Percentiles rank a stretch among this genome's conserved stretches.
phyloP scores from a whole-genome alignment of 2,329 filamentous ascomycete species.

The Hymenoscyphus albidus region DNA sequence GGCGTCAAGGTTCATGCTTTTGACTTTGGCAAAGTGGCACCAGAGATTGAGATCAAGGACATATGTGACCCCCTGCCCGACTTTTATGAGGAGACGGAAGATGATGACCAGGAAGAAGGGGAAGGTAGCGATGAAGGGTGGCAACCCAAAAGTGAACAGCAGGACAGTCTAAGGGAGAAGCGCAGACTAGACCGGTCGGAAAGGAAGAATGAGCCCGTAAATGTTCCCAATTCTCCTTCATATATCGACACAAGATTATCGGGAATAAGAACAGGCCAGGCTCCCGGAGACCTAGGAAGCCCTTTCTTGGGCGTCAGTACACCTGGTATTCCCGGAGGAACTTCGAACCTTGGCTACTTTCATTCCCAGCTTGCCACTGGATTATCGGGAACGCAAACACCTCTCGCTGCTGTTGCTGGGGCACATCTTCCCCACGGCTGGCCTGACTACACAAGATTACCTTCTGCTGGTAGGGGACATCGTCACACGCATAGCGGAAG shows the following conservation, averaged over 20 bases:
- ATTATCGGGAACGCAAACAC: constrained; percentile 72
- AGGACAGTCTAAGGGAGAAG: constrained; percentile 34
- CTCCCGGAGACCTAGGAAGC: constrained; percentile 45
- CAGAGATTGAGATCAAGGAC: constrained; percentile 89
- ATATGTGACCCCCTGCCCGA: constrained; percentile 93
- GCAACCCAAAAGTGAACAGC: constrained; percentile 18
- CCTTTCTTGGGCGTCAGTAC: constrained; percentile 59
- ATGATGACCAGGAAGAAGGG: constrained; percentile 52
- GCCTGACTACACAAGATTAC: constrained; percentile 34
- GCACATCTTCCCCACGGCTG: constrained; percentile 57
- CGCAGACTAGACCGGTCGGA: constrained; percentile 36
- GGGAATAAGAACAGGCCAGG: constrained; percentile 29
- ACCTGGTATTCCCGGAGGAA: constrained; percentile 64
- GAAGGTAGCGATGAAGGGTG: constrained; percentile 42
- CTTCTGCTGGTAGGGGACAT: constrained; percentile 25
- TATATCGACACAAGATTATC: constrained; percentile 42
- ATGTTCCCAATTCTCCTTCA: constrained; percentile 29
- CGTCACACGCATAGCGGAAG: constrained; percentile 31
- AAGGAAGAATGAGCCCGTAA: constrained; percentile 32
- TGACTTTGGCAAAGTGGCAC: constrained; percentile 79
- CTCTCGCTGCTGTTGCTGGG: constrained; percentile 73
- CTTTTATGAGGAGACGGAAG: constrained; percentile 84
- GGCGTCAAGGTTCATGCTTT: constrained; percentile 93
- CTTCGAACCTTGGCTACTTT: constrained; percentile 77
- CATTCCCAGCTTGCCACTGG: constrained; percentile 70